Conservation (phyloP, 805 yeast species). For the Candida michaelii region DNA sequence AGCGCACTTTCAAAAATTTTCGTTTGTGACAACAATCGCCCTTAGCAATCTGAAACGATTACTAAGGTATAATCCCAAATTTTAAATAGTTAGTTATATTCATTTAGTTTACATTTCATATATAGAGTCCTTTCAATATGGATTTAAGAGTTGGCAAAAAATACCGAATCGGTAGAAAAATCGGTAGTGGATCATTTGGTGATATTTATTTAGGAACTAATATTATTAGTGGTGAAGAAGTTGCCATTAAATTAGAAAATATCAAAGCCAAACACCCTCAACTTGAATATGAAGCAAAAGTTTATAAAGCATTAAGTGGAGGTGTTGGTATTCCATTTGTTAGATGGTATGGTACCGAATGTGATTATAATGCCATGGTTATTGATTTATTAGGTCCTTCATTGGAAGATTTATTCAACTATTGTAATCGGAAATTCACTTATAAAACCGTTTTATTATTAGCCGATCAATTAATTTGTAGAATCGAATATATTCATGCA, state of each 20-base stretch:
- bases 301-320: slow-evolving; percentile 89
- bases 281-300: slow-evolving; percentile 94
- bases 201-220: slow-evolving; percentile 93
- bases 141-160: slow-evolving; percentile 70
- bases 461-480: slow-evolving; percentile 92
- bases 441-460: slow-evolving; percentile 88
- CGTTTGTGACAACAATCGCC: slow-evolving; percentile 8
- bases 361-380: slow-evolving; percentile 95
- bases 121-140: slow-evolving; percentile 12
- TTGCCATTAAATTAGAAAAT: slow-evolving; percentile 92
- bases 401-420: slow-evolving; percentile 91
- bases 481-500: slow-evolving; percentile 94
- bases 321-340: slow-evolving; percentile 97
- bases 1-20: slow-evolving; percentile 7
- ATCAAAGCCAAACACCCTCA: slow-evolving; percentile 94
- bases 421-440: slow-evolving; percentile 90
- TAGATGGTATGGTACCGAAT: slow-evolving; percentile 93
- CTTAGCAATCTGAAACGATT: slow-evolving; percentile 1
- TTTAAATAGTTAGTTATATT: not conserved
- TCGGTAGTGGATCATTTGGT: slow-evolving; percentile 97
- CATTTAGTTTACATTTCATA: not conserved
- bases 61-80: slow-evolving; percentile 1
- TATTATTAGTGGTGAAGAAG: slow-evolving; percentile 94
- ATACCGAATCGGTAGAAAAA: slow-evolving; percentile 89
- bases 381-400: slow-evolving; percentile 95